phyloP scores from a whole-genome alignment of 2,329 filamentous ascomycete genomes.

The Penicillium sclerotiorum region DNA sequence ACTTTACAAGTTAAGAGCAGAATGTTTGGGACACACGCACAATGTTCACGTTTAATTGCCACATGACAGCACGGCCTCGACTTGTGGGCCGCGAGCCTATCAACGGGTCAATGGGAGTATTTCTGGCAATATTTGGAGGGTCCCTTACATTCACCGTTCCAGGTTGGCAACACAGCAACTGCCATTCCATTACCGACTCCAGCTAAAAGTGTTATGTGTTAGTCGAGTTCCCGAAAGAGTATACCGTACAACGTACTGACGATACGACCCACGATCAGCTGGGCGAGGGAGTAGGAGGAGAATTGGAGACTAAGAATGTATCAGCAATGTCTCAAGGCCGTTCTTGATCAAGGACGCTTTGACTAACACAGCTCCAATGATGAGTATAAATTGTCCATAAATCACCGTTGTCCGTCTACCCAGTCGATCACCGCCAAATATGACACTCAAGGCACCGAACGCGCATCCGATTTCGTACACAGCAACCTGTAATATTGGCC shows the following conservation, averaged over 20 bases:
- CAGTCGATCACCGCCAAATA: background rate
- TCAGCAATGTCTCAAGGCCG: no score
- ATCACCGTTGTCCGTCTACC: conserved; percentile 1
- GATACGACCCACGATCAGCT: conserved; percentile 6
- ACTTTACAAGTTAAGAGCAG: no score
- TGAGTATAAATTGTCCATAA: conserved; percentile 1
- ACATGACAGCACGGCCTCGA: conserved; percentile 6
- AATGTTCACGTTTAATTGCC: conserved; percentile 5
- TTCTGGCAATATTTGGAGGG: background rate
- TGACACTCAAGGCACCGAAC: conserved; percentile 1
- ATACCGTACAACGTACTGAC: background rate
- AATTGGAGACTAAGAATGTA: background rate
- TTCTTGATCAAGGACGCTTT: no score
- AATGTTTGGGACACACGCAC: background rate
- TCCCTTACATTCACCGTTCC: conserved; percentile 5
- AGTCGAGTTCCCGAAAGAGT: background rate
- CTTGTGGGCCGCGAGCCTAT: background rate
- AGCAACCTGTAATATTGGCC: background rate
- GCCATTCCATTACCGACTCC: conserved; percentile 5
- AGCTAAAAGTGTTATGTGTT: background rate
- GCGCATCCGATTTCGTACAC: conserved; percentile 5
- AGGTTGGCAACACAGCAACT: conserved; percentile 2
- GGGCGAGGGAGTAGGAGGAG: background rate
- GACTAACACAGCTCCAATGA: background rate
- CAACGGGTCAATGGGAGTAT: background rate